phyloP scores from a whole-genome alignment of 345 rosid genomes.

The Murraya koenigii region DNA sequence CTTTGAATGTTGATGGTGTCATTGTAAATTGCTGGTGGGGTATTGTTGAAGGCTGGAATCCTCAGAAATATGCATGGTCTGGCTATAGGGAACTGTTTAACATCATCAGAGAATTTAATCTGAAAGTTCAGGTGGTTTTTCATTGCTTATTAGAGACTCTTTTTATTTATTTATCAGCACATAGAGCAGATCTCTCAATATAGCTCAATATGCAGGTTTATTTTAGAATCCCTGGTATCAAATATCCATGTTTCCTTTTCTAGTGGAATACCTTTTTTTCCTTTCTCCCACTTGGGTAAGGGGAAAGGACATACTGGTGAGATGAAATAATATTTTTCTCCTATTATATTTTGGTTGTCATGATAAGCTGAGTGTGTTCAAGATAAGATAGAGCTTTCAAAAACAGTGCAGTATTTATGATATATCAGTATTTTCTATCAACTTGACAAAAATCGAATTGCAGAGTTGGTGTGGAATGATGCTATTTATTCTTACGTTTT shows the following conservation, averaged over 20 bases:
- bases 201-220: background rate
- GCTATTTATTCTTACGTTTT: background rate
- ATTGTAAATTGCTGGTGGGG: slow-evolving; percentile 98
- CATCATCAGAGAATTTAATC: slow-evolving; percentile 69
- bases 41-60: slow-evolving; percentile 88
- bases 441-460: background rate
- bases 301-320: background rate
- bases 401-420: background rate
- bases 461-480: background rate
- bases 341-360: background rate
- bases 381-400: background rate
- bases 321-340: background rate
- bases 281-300: background rate
- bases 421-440: background rate
- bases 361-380: background rate
- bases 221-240: background rate
- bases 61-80: slow-evolving; percentile 90
- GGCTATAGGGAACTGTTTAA: slow-evolving; percentile 86
- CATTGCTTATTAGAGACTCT: slow-evolving; percentile 2
- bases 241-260: background rate
- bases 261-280: background rate
- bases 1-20: slow-evolving; percentile 77
- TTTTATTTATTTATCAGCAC: background rate
- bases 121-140: slow-evolving; percentile 69
- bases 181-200: background rate